These are phyloP conservation scores for Setaria italica DNA, from an alignment of 202 grass and related monocot genomes.

Conservation along the genomic window DNA sequence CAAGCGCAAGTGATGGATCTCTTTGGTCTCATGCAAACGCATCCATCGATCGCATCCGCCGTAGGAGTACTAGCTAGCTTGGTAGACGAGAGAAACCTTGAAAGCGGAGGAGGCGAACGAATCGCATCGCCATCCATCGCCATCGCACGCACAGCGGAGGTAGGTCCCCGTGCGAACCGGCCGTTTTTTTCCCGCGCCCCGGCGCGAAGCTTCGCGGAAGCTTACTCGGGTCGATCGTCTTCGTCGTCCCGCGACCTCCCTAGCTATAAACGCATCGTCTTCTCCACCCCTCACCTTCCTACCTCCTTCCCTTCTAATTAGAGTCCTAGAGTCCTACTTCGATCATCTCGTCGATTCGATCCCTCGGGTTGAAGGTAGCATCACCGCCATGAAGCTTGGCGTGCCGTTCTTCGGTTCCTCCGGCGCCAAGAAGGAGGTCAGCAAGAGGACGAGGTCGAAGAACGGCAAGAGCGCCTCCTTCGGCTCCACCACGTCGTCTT, in stretches of 20 bases:
- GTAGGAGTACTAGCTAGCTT: background rate
- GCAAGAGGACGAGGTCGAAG: conserved; percentile 15
- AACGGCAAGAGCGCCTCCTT: conserved; percentile 47
- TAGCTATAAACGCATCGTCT: background rate
- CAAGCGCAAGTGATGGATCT: background rate
- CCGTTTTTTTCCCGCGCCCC: conserved; percentile 29
- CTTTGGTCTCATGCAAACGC: background rate
- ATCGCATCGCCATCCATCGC: conserved; percentile 24
- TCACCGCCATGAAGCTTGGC: conserved; percentile 58
- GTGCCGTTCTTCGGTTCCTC: conserved; percentile 46
- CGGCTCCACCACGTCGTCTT: conserved; percentile 37
- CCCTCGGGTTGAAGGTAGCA: background rate
- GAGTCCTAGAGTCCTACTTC: background rate
- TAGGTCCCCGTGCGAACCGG: conserved; percentile 11
- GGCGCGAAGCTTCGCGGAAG: conserved; percentile 74
- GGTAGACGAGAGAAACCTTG: conserved; percentile 14
- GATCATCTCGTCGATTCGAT: background rate
- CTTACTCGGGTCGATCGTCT: conserved; percentile 36
- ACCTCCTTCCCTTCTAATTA: background rate
- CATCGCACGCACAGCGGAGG: background rate
- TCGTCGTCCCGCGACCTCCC: background rate
- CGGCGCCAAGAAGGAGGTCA: background rate
- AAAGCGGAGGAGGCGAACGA: background rate
- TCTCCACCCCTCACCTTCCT: conserved; percentile 30
- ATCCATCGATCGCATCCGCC: background rate